Base-by-base conservation (phyloP, 352 stramenopile species). In the Globisporangium viniferum region DNA sequence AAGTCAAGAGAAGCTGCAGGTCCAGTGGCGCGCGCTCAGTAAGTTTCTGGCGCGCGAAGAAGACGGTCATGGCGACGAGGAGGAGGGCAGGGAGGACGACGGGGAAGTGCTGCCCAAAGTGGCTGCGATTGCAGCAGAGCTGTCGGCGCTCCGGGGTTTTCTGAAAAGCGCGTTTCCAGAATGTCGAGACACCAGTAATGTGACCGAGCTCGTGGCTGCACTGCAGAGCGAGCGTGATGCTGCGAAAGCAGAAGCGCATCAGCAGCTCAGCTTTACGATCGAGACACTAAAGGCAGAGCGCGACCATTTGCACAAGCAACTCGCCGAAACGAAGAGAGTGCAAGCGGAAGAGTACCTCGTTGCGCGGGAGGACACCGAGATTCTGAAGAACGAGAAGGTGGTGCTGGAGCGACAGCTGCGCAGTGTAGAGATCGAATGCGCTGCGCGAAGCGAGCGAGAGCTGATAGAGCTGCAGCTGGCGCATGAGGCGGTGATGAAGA, bases 321-420 rank as follows among this genome's bases (percentile, higher is more conserved):
- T 83, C 18, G 14, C 66, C 1, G 70, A 73, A 15, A 22, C 31
- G 18, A 71, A 79, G 67, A 35, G 61, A 2, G 36, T 64, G 9
- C 66, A 81, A 29, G 58, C 72, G 3, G 41, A 72, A 12, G 74
- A 81, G 20, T 39, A 75, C 27, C 59, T 74, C 20, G 69, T 79
- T 2, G 67, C 73, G 22, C 14, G 71, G 15, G 70, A 86, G 24
- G 73, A 70, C 7, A 63, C 66, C 0, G 67, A 73, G 41, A 76
- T 73, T 44, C 64, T 90, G 24, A 69, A 78, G 54, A 69, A 68
- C 14, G 77, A 89, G 59, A 80, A 74, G 49, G 61, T 55, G 1
- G 59, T 69, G 14, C 62, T 88, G 35, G 69, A 80, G 65, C 73
- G 79, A n/a, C 55, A 76, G 24, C 68, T 81, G 35, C 29, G 67